Evolutionary conservation across 371 early-diverging fungal species (phyloP).

Genomic region (Blakeslea trispora): DNA sequence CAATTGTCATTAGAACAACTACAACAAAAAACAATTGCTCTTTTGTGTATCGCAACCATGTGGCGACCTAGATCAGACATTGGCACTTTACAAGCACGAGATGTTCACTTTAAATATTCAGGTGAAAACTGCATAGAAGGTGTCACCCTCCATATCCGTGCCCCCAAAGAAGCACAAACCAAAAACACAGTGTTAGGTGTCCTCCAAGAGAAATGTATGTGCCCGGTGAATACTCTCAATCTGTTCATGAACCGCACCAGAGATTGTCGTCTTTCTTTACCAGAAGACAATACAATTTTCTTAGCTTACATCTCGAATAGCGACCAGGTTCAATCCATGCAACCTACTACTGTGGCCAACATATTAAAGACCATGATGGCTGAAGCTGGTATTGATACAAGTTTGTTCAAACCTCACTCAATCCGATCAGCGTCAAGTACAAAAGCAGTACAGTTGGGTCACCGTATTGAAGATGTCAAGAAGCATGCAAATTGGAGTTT

Average conservation of each 20-base stretch:
- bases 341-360: too few species aligned
- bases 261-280: background rate
- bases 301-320: too few species aligned
- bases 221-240: background rate
- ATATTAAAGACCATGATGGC: too few species aligned
- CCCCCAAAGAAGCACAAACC: slow-evolving; percentile 1
- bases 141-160: background rate
- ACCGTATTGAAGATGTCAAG: too few species aligned
- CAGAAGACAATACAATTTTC: background rate
- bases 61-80: slow-evolving; percentile 1
- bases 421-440: too few species aligned
- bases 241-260: background rate
- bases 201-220: background rate
- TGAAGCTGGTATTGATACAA: too few species aligned
- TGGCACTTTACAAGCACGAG: background rate
- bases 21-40: slow-evolving; percentile 1
- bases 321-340: too few species aligned
- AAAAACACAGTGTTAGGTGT: too few species aligned
- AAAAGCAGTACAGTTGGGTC: too few species aligned
- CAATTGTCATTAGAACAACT: background rate
- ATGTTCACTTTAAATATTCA: background rate
- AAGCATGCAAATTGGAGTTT: too few species aligned
- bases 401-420: too few species aligned
- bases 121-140: background rate
- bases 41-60: slow-evolving; percentile 1